Base-by-base conservation (phyloP, 2,329 filamentous ascomycete genomes). In the Verticillium nubilum region DNA sequence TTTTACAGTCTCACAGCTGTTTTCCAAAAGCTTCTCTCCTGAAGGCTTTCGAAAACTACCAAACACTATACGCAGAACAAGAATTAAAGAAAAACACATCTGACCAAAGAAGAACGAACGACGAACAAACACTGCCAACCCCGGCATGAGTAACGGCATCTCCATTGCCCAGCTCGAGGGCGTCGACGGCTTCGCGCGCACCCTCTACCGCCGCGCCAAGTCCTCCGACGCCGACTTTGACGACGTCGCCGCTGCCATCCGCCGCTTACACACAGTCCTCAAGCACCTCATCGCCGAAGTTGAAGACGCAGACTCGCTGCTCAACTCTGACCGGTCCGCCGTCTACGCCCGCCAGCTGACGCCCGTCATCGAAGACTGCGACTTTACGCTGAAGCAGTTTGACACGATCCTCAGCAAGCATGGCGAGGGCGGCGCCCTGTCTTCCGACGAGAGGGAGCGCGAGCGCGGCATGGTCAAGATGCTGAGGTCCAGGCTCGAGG, bases 231-330 rank as follows among this genome's bases (percentile, higher is more conserved):
- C 76, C 2, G 76, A 80, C 50, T 82, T 85, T 60, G 74, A 75
- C 58, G 76, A 80, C 52, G 75, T 84, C 54, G 76, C 81, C 15
- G 68, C 72, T 15, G 78, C 79, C 35, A 78, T 87, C 42, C 79
- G 79, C 58, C 75, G 75, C 52, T 73, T 88, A 47, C 80, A 87
- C 64, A 78, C 78, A 5, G 80, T 80, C 13, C 74, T 88, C 6
- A 80, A 82, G 58, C 81, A 86, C 65, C 74, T 88, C 27, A 83
- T 81, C 58, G 75, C 79, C 63, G 85, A 87, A 72, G 78, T 80
- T 42, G 78, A 82, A 63, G 83, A 85, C 64, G 74, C 76, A 1
- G 81, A 82, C 64, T 86, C 85, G 10, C 73, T 80, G 12, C 74
- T 88, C 17, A 82, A 82, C 71, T 63, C 72, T 1, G 67, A 73